These are phyloP conservation scores for Lentinula sp. DNA, from an alignment of 768 basidiomycete genomes.

Conservation along the genomic window DNA sequence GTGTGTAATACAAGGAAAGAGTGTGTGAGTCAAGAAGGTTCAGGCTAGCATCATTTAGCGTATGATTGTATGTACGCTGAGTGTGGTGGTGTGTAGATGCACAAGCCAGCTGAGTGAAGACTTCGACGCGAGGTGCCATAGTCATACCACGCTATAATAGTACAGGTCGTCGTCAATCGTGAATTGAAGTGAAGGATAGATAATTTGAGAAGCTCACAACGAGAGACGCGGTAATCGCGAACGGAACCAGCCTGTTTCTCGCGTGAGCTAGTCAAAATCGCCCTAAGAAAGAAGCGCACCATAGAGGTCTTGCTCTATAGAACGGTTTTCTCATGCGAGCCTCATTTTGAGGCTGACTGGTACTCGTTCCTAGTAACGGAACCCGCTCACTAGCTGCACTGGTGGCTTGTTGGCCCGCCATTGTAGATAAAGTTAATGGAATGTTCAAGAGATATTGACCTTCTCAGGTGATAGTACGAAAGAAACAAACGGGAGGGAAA, in stretches of 20 bases:
- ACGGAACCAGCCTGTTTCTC: conserved; percentile 64
- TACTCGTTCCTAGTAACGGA: conserved; percentile 11
- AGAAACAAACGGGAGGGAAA: not conserved
- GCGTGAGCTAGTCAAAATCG: not conserved
- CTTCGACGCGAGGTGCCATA: conserved; percentile 71
- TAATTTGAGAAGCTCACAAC: conserved; percentile 26
- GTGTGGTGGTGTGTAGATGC: conserved; percentile 43
- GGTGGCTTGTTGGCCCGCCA: not conserved
- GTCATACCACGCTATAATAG: conserved; percentile 75
- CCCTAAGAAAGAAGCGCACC: conserved; percentile 22
- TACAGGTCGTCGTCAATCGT: not conserved
- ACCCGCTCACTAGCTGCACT: conserved; percentile 6
- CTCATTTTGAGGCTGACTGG: conserved; percentile 8
- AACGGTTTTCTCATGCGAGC: conserved; percentile 36
- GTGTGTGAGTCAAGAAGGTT: conserved; percentile 2
- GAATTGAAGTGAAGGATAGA: too few relatives aligned
- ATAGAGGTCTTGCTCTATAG: conserved; percentile 45
- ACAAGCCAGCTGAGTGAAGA: conserved; percentile 77
- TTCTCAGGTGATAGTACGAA: not conserved
- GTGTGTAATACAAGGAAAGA: conserved; percentile 18
- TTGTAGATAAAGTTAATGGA: not conserved
- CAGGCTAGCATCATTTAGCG: not conserved
- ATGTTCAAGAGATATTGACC: not conserved
- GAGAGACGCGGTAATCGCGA: conserved; percentile 60
- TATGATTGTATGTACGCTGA: conserved; percentile 15